Evolutionary conservation across 83 land plant species (phyloP).

Genomic region (Isoetes engelmannii): DNA sequence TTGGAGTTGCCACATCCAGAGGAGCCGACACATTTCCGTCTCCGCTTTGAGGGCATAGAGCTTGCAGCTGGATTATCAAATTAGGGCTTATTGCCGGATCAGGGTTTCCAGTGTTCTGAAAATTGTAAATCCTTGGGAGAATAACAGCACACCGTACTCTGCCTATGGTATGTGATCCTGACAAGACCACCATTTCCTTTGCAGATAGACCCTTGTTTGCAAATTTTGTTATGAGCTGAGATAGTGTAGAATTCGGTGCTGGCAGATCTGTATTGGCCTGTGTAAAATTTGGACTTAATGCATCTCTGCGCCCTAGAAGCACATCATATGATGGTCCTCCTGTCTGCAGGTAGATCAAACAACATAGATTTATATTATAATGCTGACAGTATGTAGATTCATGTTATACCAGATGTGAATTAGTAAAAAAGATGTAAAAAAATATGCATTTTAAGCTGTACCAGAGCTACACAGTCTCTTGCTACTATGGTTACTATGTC

Average conservation of each 20-base stretch:
- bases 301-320: background rate
- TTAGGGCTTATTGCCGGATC: slow-evolving; percentile 21
- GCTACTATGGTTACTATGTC: too few species aligned
- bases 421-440: too few species aligned
- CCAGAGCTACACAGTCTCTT: too few species aligned
- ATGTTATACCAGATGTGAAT: too few species aligned
- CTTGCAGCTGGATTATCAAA: slow-evolving; percentile 9
- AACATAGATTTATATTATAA: too few species aligned
- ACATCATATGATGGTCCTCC: background rate
- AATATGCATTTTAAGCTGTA: too few species aligned
- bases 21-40: slow-evolving; percentile 16
- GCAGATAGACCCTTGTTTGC: slow-evolving; percentile 2
- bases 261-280: slow-evolving; percentile 9
- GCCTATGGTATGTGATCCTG: slow-evolving; percentile 38
- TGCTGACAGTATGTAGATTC: too few species aligned
- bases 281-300: slow-evolving; percentile 13
- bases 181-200: background rate
- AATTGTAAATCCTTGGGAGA: slow-evolving; percentile 29
- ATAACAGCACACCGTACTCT: slow-evolving; percentile 25
- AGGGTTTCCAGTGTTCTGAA: background rate
- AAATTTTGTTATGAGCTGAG: background rate
- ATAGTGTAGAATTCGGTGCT: slow-evolving; percentile 16
- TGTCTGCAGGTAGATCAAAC: too few species aligned
- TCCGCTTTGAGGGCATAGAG: slow-evolving; percentile 19
- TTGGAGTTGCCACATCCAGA: slow-evolving; percentile 26